Base-by-base conservation (phyloP, 2,329 filamentous ascomycete species). In the Trichophyton benhamiae region DNA sequence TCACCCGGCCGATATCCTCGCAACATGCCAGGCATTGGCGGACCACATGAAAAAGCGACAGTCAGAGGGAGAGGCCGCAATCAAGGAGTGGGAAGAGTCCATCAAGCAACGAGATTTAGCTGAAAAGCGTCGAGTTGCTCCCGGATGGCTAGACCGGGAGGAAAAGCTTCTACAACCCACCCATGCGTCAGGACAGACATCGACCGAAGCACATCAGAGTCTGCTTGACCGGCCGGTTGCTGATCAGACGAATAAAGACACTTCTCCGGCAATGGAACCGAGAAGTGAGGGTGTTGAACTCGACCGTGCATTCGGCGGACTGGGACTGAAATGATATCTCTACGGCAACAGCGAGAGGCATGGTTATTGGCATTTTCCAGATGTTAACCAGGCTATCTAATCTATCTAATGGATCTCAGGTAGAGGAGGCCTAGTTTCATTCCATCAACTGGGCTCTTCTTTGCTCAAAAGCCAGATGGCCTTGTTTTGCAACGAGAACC, bases 1-100 rank as follows among this genome's bases (percentile, higher is more conserved):
- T 3, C 89, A 95, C 67, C 91, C 94, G 0, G 85, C 91, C 68
- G 87, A 91, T 67, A 95, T 99, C 69, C 81, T 91, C 20, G 82
- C 85, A 13, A 91, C 89, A 25, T 96, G 92, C 76, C 82, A 83
- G 64, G 86, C 87, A 6, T 81, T 99, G 48, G 85, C 88, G 67
- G 81, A 83, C 1, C 89, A 96, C 73, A 79, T 99, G 11, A 77
- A 83, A 27, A 83, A 84, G 66, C 80, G 89, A 66, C 82, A 86
- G 65, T 79, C 80, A 2, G 85, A 89, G 41, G 88, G 88, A 1
- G 82, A 87, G 64, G 77, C 78, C 41, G 83, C 86, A 60, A 78
- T 96, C 60, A 75, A 78, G 59, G 82, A 82, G 20, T 89, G 94
- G 76, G 86, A 94, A 67, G 83, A 86, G 63, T 79, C 75, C 2